Evolutionary conservation across 495 filamentous ascomycete species (phyloP), one percentile per base, ranked within the genome.

Genomic region (Hypoxylon trugodes): DNA sequence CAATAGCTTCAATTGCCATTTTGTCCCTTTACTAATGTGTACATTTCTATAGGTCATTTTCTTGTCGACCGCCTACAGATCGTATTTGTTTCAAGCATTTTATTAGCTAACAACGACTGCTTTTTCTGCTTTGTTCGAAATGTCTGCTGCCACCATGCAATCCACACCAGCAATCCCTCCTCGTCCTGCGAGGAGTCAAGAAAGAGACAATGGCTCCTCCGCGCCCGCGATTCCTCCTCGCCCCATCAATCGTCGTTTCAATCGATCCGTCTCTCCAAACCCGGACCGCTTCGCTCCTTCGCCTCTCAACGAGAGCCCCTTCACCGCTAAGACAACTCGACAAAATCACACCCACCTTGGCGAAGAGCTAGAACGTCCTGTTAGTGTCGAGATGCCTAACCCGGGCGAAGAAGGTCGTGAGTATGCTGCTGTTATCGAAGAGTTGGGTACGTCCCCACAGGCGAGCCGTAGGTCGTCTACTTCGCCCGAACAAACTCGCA

Each of bases 351-450:
- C 64, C 64, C 78, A 75, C 53, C 70, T 74, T 47, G 70, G 64
- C 55, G 73, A 79, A 22, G 77, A 79, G 40, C 73, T 76, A 58
- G 83, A 87, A 25, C 89, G 90, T 28, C 86, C 90, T 3, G 87
- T 88, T 28, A 95, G 90, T 69, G 88, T 93, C 43, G 84, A 87
- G 25, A 86, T 96, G 67, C 92, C 93, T 15, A 89, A 90, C 1
- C 80, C 96, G 49, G 93, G 93, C 25, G 87, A 96, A 73, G 93
- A 97, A 76, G 93, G 93, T 51, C 86, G 80, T 57, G 93, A 97
- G 77, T 97, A 97, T 74, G 90, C 84, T 18, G 85, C 82, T 51
- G 72, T 92, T 47, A 66, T 75, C 42, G 66, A 85, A 18, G 79
- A 83, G 13, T 66, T 79, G 50, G 73, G 43, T 28, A 53, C 73